Base-by-base conservation (phyloP, 1,139 yeast genomes). In the Kodamaea alishanica region DNA sequence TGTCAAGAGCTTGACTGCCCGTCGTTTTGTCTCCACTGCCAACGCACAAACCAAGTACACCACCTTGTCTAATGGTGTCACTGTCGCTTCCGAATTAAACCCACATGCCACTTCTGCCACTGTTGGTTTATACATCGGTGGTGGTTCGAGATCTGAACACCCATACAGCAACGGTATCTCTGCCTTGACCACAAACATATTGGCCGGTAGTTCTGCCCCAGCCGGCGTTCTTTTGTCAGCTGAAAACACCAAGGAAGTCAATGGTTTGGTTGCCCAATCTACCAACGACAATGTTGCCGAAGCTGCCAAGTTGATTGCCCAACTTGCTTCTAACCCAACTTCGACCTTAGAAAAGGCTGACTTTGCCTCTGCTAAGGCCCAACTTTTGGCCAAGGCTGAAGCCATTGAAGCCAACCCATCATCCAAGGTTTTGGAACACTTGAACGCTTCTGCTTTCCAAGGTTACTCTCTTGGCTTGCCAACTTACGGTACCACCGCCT, bases 381-480 rank as follows among this genome's bases (percentile, higher is more conserved):
- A 71, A 38, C 64, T 67, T 47, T 54, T 62, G 38, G 62, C 65
- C 24, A 51, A 62, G 44, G 71, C 77, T 39, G 67, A 61, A 30
- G 65, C 63, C 29, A 57, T 75, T 42, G 84, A 77, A 63, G 48
- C 61, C 33, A 57, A 56, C 50, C 79, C 79, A 44, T 55, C 67
- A 38, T 50, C 65, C 45, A 74, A 65, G 71, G 84, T 81, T 37
- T 58, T 79, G 52, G 86, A 82, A 65, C 94, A 85, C 65, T 75
- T 84, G 69, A 78, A 79, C 55, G 77, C 89, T 45, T 75, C 89
- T 45, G 94, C 94, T 40, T 85, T 77, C 84, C 95, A 84, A 68
- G 87, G 88, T 56, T 81, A 86, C 55, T 81, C 92, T 22, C 72
- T 84, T 52, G 84, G 83, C 40, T 71, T 84, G 61, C 94, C 95